Evolutionary conservation across 139 green algal species (phyloP), one percentile per base, ranked within the genome.

Genomic region (Coelastrella sp.): DNA sequence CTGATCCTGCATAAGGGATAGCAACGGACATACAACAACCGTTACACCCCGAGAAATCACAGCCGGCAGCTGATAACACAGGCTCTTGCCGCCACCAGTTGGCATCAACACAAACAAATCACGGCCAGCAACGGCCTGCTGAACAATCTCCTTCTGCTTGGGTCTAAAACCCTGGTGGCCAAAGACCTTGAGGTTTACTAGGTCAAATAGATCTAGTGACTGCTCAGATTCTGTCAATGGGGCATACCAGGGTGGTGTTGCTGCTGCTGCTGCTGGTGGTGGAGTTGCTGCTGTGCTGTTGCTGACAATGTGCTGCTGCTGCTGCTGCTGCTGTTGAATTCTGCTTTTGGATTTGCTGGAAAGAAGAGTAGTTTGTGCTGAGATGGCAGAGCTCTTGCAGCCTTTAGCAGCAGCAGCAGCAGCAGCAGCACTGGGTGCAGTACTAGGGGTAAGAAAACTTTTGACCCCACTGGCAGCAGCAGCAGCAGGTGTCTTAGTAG

Each of bases 1-100:
- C 92, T 98, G 95, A 86, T 99, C 96, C 45, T 99, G 95, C 91
- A 99, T 98, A 45, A 99, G 93, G 1, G 94, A 96, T 34, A 99
- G 90, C 69, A 99, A 93, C 25, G 97, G 97, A 25, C 95, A 98
- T 11, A 99, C 92, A 32, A 99, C 97, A 43, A 99, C 87, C 4
- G 95, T 96, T 0, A 98, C 60, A 9, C 97, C 97, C 25, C 34
- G 35, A 30, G 23, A 69, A 5, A 98, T 62, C 62, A 98, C 89
- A 4, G 96, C 94, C 35, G 95, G 96, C 19, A 98, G 91, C 89
- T 98, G 94, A 85, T 96, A 99, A 71, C 95, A 98, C 37, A 92
- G 79, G 64, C 88, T 95, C 89, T 98, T 96, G 63, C 93, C 95
- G n/a, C 96, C 95, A 2, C 96, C 95, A 0, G 96, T 99, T 21